Evolutionary conservation across 1,139 yeast species (phyloP), one percentile per base, ranked within the genome.

Genomic region (Blastobotrys arbuscula): DNA sequence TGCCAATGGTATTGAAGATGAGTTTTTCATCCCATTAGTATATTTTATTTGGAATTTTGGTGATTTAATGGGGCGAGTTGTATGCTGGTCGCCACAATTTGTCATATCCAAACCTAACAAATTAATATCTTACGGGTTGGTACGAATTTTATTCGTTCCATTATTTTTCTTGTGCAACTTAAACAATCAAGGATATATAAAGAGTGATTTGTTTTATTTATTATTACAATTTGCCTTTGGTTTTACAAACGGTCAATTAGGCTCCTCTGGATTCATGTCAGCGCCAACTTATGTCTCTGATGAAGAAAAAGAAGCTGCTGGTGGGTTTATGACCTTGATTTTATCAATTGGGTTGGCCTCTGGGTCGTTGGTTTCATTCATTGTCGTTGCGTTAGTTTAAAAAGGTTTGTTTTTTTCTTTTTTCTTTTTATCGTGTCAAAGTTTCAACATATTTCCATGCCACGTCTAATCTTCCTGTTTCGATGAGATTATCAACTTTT

Each of bases 21-120:
- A 53, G 23, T 41, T 82, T 7, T 92, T 73, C 62, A 77, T 87
- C 19, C 97, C 97, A 1, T 67, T 88, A 48, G 81, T 86, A 1
- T 88, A 84, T 62, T 71, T 92, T 33, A 64, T 82, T 8, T 92
- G 98, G 98, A 92, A 92, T 64, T 53, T 79, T 18, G 98, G 98
- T 12, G 98, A 92, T 62, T 72, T 92, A 21, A 60, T 72, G 2
- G 97, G 97, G 1, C 72, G 98, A 37, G 64, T 88, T 8, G 55
- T 79, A 2, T 82, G 96, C 72, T 81, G 87, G 2, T 58, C 59
- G 39, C 66, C 69, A 7, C 26, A 21, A 38, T 40, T 51, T 24
- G 47, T 56, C n/a, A 50, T 60, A 12, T 43, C 44, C 20, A 44
- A 41, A 15, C 52, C 51, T 24, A 45, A 44, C 18, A 40, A 44